A percentile compares a stretch with the other conserved stretches of the same genome.
phyloP scores from a whole-genome alignment of 169 alveolate species.

The Ichthyophthirius multifiliis region DNA sequence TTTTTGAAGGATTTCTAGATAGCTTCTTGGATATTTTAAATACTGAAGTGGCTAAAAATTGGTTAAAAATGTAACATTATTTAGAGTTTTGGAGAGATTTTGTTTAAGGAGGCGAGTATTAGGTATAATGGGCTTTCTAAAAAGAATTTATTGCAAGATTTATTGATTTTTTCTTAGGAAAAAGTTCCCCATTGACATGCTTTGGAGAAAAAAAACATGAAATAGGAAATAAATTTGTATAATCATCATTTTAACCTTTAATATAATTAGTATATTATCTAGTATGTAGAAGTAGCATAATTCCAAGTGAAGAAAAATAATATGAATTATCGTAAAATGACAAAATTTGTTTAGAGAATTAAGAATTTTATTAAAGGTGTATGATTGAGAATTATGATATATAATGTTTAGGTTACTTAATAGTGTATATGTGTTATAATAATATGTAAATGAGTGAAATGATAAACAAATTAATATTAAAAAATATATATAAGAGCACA shows the following conservation, averaged over 20 bases:
- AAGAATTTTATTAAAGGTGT: constrained; percentile 29
- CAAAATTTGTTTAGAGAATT: not conserved
- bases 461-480: not conserved
- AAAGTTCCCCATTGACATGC: constrained; percentile 19
- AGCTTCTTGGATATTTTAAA: not conserved
- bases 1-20: not conserved
- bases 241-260: constrained; percentile 24
- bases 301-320: not conserved
- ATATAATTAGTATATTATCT: constrained; percentile 5
- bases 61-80: not conserved
- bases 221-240: constrained; percentile 25
- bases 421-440: constrained; percentile 10
- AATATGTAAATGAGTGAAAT: not conserved
- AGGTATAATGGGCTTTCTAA: not conserved
- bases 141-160: constrained; percentile 11
- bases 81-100: not conserved
- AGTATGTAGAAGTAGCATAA: not conserved
- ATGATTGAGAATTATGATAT: constrained; percentile 23
- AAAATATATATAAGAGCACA: constrained; percentile 16
- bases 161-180: constrained; percentile 31
- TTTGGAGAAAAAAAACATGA: constrained; percentile 25
- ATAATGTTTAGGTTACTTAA: not conserved
- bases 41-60: not conserved
- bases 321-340: constrained; percentile 17
- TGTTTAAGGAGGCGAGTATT: not conserved